Percentiles rank a stretch among this genome's conserved stretches.
Conservation (phyloP, 495 filamentous ascomycete genomes). For the Hyaloscypha variabilis region DNA sequence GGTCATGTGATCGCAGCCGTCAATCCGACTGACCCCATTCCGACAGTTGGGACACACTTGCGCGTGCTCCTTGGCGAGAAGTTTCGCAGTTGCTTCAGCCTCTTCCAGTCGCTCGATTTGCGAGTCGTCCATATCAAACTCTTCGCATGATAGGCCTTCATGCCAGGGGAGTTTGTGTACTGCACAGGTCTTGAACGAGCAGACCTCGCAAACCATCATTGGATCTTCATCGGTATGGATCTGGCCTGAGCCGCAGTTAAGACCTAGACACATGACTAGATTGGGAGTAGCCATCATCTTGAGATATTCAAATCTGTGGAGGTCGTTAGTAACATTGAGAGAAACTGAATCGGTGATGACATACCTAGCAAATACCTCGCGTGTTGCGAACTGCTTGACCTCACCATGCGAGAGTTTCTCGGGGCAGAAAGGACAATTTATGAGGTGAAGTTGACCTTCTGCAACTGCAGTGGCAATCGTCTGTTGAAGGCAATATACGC, state of each 20-base stretch:
- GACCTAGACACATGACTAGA: slow-evolving; percentile 46
- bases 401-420: slow-evolving; percentile 38
- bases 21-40: slow-evolving; percentile 42
- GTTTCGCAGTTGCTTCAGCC: slow-evolving; percentile 41
- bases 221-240: slow-evolving; percentile 39
- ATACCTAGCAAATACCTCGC: slow-evolving; percentile 32
- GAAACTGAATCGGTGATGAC: background rate
- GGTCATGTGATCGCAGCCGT: slow-evolving; percentile 52
- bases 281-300: slow-evolving; percentile 36
- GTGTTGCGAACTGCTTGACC: slow-evolving; percentile 35
- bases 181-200: slow-evolving; percentile 41
- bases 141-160: slow-evolving; percentile 47
- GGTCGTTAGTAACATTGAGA: background rate
- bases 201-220: slow-evolving; percentile 43
- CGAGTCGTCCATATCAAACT: slow-evolving; percentile 42
- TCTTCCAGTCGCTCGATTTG: slow-evolving; percentile 32
- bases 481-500: slow-evolving; percentile 38
- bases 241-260: slow-evolving; percentile 46
- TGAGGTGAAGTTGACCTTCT: slow-evolving; percentile 34
- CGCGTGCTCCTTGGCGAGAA: slow-evolving; percentile 38
- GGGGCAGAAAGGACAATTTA: slow-evolving; percentile 45
- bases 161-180: slow-evolving; percentile 51
- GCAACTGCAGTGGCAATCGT: slow-evolving; percentile 41
- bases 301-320: slow-evolving; percentile 29
- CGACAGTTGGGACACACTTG: slow-evolving; percentile 50